These are phyloP conservation scores for Phycomyces nitens DNA, from an alignment of 192 early-diverging fungal genomes.

Conservation along the genomic window DNA sequence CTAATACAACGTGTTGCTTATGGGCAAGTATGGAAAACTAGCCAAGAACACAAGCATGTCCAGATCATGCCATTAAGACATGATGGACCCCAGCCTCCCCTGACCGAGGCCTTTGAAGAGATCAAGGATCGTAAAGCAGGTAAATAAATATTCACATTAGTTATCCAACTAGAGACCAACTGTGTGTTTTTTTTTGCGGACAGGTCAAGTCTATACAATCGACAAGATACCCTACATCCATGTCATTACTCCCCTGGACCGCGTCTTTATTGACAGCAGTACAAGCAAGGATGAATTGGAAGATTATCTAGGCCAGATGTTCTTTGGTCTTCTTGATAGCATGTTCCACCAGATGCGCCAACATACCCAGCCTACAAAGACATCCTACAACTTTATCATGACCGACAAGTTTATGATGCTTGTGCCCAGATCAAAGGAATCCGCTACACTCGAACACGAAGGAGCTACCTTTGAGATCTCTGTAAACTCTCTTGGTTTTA, in stretches of 20 bases:
- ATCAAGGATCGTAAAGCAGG: conserved; percentile 37
- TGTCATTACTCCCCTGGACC: conserved; percentile 36
- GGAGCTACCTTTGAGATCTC: conserved; percentile 18
- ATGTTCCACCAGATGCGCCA: conserved; percentile 48
- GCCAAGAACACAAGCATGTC: conserved; percentile 59
- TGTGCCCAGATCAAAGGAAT: conserved; percentile 42
- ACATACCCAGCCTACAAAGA: conserved; percentile 23
- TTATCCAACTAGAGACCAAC: neutral
- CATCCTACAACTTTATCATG: conserved; percentile 53
- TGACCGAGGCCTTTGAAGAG: conserved; percentile 34
- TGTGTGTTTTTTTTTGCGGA: neutral
- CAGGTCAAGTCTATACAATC: conserved; percentile 49
- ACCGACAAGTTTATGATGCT: conserved; percentile 54
- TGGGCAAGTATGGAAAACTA: conserved; percentile 2
- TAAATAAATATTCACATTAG: conserved; percentile 16
- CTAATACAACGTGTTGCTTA: neutral
- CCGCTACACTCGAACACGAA: conserved; percentile 11
- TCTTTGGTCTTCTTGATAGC: conserved; percentile 44
- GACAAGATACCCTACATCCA: conserved; percentile 41
- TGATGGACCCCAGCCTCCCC: conserved; percentile 32
- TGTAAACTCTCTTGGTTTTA: conserved; percentile 53
- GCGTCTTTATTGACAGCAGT: conserved; percentile 3
- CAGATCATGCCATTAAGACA: conserved; percentile 46
- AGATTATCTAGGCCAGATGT: conserved; percentile 45
- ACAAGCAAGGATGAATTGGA: conserved; percentile 25